Evolutionary conservation across 2,329 filamentous ascomycete genomes (phyloP).

Genomic region (Lachnellula arida): DNA sequence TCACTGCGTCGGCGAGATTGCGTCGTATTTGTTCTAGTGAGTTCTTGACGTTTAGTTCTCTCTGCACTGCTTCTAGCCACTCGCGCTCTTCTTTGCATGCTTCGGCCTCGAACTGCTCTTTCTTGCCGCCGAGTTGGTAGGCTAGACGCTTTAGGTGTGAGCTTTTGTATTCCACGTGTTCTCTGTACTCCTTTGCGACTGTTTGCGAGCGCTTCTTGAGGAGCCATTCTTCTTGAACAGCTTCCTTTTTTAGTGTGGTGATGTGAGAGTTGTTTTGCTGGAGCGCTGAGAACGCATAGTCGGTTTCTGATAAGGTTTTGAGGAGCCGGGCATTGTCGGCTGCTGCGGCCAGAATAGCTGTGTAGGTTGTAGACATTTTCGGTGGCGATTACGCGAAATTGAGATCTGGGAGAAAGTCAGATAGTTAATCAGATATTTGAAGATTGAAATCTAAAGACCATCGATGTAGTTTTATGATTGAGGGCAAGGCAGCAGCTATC

Average conservation of each 20-base stretch:
- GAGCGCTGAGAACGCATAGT: slow-evolving; percentile 44
- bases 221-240: slow-evolving; percentile 34
- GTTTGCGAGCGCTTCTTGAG: slow-evolving; percentile 37
- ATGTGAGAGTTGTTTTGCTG: slow-evolving; percentile 43
- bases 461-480: background rate
- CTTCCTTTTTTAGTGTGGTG: slow-evolving; percentile 40
- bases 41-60: slow-evolving; percentile 42
- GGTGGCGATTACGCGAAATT: too few species aligned
- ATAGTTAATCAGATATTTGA: too few species aligned
- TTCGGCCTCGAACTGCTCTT: slow-evolving; percentile 44
- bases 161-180: slow-evolving; percentile 50
- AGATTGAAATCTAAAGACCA: background rate
- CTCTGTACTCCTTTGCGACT: slow-evolving; percentile 44
- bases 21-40: slow-evolving; percentile 37
- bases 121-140: slow-evolving; percentile 46
- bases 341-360: slow-evolving; percentile 37
- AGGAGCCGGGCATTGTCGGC: slow-evolving; percentile 42
- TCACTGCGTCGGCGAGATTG: slow-evolving; percentile 39
- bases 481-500: background rate
- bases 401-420: too few species aligned
- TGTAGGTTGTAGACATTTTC: slow-evolving; percentile 12
- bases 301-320: slow-evolving; percentile 42
- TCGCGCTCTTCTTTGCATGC: slow-evolving; percentile 51
- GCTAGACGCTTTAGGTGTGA: slow-evolving; percentile 47
- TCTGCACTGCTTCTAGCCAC: slow-evolving; percentile 48